phyloP scores from a whole-genome alignment of 2,329 filamentous ascomycete genomes.

The Pseudopithomyces maydicus region DNA sequence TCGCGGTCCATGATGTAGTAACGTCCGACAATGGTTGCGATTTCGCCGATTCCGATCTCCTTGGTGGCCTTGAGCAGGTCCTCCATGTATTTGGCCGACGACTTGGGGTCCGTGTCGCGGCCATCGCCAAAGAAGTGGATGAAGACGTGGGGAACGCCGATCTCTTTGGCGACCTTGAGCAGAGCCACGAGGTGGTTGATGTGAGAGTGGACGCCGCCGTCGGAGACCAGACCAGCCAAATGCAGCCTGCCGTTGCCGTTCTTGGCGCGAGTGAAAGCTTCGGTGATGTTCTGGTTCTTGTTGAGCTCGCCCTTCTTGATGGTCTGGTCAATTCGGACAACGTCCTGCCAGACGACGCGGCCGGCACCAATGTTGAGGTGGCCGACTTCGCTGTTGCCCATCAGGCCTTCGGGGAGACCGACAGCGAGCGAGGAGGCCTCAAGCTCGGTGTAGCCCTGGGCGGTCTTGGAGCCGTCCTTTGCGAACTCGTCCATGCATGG shows the following conservation, averaged over 20 bases:
- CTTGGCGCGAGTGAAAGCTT: conserved; percentile 78
- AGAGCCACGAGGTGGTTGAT: conserved; percentile 90
- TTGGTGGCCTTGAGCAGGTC: conserved; percentile 79
- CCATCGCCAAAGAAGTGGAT: conserved; percentile 99
- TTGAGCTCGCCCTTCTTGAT: conserved; percentile 84
- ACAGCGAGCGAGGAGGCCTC: conserved; percentile 96
- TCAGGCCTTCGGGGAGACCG: conserved; percentile 92
- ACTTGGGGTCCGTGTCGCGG: conserved; percentile 97
- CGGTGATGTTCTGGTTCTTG: conserved; percentile 76
- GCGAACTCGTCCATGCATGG: conserved; percentile 91
- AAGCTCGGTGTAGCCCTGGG: conserved; percentile 86
- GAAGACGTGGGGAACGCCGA: conserved; percentile 86
- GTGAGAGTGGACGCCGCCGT: conserved; percentile 96
- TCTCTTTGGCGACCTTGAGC: conserved; percentile 86
- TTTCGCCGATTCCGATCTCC: conserved; percentile 83
- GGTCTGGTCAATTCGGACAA: conserved; percentile 92
- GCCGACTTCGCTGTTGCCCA: conserved; percentile 99
- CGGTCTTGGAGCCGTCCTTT: conserved; percentile 68
- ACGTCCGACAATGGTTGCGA: conserved; percentile 90
- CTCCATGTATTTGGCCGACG: conserved; percentile 84
- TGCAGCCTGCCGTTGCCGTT: conserved; percentile 90
- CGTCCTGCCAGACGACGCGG: conserved; percentile 93
- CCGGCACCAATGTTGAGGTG: conserved; percentile 98
- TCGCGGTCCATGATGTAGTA: conserved; percentile 99
- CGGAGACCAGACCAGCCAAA: conserved; percentile 87